Evolutionary conservation across 2,329 filamentous ascomycete species (phyloP).

Genomic region (Cordyceps cicadae): DNA sequence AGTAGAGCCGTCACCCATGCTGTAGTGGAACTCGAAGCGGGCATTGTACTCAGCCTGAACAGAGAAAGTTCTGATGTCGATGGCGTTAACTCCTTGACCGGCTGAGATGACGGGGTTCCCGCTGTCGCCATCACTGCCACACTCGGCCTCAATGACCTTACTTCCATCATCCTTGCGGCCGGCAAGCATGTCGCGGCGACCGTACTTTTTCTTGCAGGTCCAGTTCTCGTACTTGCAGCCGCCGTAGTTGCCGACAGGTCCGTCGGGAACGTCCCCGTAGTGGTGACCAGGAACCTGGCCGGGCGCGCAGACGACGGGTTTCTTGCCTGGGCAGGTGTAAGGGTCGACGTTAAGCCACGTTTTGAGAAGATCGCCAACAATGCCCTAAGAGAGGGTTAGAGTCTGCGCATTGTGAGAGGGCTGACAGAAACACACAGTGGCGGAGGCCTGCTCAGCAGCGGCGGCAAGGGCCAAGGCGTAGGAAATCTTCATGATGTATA

Average conservation of each 20-base stretch:
- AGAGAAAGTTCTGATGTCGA: conserved; percentile 70
- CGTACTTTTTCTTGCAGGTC: conserved; percentile 51
- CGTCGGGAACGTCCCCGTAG: conserved; percentile 56
- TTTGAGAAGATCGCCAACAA: conserved; percentile 13
- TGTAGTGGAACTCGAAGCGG: conserved; percentile 78
- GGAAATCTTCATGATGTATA: conserved; percentile 43
- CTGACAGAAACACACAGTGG: conserved; percentile 30
- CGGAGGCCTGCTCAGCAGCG: conserved; percentile 40
- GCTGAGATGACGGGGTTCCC: conserved; percentile 27
- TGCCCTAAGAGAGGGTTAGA: conserved; percentile 12
- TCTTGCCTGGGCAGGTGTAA: conserved; percentile 63
- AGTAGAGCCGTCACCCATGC: conserved; percentile 70
- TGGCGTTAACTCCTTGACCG: conserved; percentile 35
- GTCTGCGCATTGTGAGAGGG: neutral
- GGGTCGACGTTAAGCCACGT: conserved; percentile 26
- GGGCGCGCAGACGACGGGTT: conserved; percentile 67
- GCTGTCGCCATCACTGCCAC: conserved; percentile 27
- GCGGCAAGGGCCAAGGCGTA: conserved; percentile 43
- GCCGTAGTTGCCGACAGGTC: conserved; percentile 56
- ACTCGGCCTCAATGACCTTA: conserved; percentile 55
- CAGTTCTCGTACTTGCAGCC: conserved; percentile 70
- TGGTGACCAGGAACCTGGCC: conserved; percentile 63
- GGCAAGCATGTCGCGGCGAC: conserved; percentile 47
- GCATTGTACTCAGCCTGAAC: conserved; percentile 67
- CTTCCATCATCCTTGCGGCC: conserved; percentile 42